Evolutionary conservation across 2,329 filamentous ascomycete genomes (phyloP).

Genomic region (Camillea tinctor): DNA sequence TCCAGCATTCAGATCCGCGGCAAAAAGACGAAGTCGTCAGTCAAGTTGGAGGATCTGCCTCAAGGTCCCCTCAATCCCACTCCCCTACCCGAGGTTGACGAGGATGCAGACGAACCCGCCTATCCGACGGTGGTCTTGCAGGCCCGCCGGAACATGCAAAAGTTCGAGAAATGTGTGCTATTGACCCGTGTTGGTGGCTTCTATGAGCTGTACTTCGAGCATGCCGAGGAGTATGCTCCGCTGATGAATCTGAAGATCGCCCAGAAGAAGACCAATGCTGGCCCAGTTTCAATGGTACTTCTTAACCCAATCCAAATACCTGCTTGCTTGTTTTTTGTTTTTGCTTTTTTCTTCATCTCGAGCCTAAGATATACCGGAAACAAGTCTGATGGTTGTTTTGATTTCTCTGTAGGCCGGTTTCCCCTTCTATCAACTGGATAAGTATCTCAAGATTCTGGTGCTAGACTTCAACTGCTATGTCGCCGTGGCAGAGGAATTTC

Average conservation of each 20-base stretch:
- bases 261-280: constrained; percentile 74
- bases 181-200: constrained; percentile 92
- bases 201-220: constrained; percentile 96
- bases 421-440: constrained; percentile 87
- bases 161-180: constrained; percentile 86
- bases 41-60: constrained; percentile 57
- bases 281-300: constrained; percentile 79
- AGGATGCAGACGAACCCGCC: constrained; percentile 43
- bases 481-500: constrained; percentile 90
- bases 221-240: constrained; percentile 85
- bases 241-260: constrained; percentile 85
- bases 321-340: constrained; percentile 13
- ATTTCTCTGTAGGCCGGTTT: constrained; percentile 70
- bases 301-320: constrained; percentile 5
- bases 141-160: constrained; percentile 83
- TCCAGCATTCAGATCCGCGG: constrained; percentile 38
- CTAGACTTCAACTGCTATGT: constrained; percentile 89
- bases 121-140: constrained; percentile 92
- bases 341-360: constrained; percentile 6
- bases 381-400: constrained; percentile 17
- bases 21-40: constrained; percentile 54
- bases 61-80: constrained; percentile 43
- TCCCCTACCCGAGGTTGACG: constrained; percentile 29
- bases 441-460: constrained; percentile 89
- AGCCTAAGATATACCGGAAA: neutral